phyloP scores from a whole-genome alignment of 2,329 filamentous ascomycete species.

The Venturia asperata region DNA sequence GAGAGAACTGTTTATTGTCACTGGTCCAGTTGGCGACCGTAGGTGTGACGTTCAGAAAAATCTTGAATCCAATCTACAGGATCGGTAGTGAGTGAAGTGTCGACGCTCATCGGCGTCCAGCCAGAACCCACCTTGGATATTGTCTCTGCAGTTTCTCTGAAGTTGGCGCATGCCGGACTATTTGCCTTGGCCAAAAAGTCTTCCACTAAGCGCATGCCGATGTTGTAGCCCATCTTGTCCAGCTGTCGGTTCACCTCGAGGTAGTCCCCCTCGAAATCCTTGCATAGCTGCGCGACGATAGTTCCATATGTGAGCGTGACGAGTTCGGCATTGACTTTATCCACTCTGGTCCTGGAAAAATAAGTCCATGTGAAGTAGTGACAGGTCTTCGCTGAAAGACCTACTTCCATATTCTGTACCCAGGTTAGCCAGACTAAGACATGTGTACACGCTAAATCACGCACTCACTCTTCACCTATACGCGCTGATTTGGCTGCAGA shows the following conservation, averaged over 20 bases:
- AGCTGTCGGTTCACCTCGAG: slow-evolving; percentile 94
- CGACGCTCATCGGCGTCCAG: background rate
- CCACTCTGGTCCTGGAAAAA: slow-evolving; percentile 69
- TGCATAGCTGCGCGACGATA: slow-evolving; percentile 91
- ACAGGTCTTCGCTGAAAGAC: slow-evolving; percentile 32
- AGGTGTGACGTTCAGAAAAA: slow-evolving; percentile 94
- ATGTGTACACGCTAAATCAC: background rate
- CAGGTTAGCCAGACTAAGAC: slow-evolving; percentile 28
- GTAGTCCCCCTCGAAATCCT: slow-evolving; percentile 93
- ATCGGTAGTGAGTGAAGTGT: slow-evolving; percentile 10
- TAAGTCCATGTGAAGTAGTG: slow-evolving; percentile 11
- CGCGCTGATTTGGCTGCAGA: slow-evolving; percentile 60
- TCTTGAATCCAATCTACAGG: slow-evolving; percentile 87
- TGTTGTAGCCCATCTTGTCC: slow-evolving; percentile 99
- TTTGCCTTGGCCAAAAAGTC: slow-evolving; percentile 96
- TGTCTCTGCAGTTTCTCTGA: slow-evolving; percentile 93
- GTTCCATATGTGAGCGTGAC: slow-evolving; percentile 97
- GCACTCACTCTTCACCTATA: slow-evolving; percentile 67
- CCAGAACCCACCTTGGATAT: slow-evolving; percentile 66
- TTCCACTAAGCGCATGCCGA: slow-evolving; percentile 89
- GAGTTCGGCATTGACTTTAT: slow-evolving; percentile 96
- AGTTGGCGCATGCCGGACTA: slow-evolving; percentile 73
- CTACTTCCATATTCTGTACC: slow-evolving; percentile 82
- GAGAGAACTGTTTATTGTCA: slow-evolving; percentile 92
- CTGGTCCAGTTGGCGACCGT: slow-evolving; percentile 91